Base-by-base conservation (phyloP, 129 eudicot genomes). In the Pittosporum tobira region DNA sequence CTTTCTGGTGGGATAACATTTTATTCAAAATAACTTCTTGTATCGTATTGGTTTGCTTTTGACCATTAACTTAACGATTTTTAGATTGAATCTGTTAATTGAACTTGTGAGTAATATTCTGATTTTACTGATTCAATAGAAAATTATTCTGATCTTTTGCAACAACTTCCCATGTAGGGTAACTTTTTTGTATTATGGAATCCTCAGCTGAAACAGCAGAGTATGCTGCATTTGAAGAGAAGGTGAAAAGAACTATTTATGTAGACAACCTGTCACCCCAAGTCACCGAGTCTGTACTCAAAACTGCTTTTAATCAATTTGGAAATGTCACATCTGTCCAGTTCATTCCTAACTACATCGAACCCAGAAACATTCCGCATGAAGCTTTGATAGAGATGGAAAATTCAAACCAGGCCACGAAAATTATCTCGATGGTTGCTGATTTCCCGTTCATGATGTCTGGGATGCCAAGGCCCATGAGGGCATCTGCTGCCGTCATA, bases 381-480 rank as follows among this genome's bases (percentile, higher is more conserved):
- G 66, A 79, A 47, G 97, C 95, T 52, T 58, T 90, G 51, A 95
- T 85, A 54, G 94, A 82, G 67, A 68, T 85, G 88, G 78, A 75
- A 29, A 75, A 46, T 1, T 46, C 37, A 21, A 68, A 65, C 48
- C 86, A 75, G 73, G 95, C 94, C 8, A 48, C 16, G 4, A 59
- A 55, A 22, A 75, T 90, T 5, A 22, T 85, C 0, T 28, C 3
- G 3, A 79, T 62, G 52, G 59, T 73, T 40, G 18, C 44, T 1
- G 59, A 72, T 3, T 62, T 64, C 42, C 94, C 95, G 0, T 73
- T 90, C 52, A 85, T 85, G 97, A 74, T 85, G 34, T 73, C 65
- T 14, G 95, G 95, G 24, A 90, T 90, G 97, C 97, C 95, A 12
- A 80, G 97, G 77, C 95, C 97, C n/a, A 84, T 82, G 19, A 80